Conservation (phyloP, 257 asterid genomes). For the Nicotiana knightiana region DNA sequence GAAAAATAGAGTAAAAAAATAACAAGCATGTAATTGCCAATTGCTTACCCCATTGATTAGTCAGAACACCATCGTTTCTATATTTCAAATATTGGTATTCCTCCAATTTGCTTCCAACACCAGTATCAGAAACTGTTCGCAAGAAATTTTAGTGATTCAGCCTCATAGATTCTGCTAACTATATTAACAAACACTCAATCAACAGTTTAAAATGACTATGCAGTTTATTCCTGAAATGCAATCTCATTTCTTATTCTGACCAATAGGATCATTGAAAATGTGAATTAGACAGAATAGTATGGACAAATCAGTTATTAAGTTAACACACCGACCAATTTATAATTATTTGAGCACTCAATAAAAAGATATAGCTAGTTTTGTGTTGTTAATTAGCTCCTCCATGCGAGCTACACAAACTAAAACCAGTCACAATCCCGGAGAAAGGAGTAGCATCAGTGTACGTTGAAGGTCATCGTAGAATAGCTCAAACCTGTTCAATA, state of each 20-base stretch:
- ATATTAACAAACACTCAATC: not conserved
- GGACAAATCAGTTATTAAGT: not conserved
- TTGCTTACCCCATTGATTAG: conserved; percentile 64
- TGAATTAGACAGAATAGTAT: not conserved
- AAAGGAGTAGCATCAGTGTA: not conserved
- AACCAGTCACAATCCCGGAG: not conserved
- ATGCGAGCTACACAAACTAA: not conserved
- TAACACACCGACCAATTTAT: not conserved
- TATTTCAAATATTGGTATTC: conserved; percentile 45
- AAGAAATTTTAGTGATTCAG: conserved; percentile 10
- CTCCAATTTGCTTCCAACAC: conserved; percentile 58
- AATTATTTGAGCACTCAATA: not conserved
- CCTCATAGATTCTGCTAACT: not conserved
- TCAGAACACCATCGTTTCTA: conserved; percentile 17
- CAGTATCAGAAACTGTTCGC: conserved; percentile 81
- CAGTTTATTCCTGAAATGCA: not conserved
- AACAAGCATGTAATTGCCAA: not conserved
- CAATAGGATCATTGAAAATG: not conserved
- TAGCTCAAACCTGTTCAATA: not conserved
- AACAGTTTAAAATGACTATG: not conserved
- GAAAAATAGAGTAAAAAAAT: not conserved
- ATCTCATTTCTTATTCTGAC: not conserved
- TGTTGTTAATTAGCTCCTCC: not conserved
- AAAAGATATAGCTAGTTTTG: not conserved
- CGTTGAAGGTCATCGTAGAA: not conserved